Percentiles rank a stretch among this genome's conserved stretches.
phyloP scores from a whole-genome alignment of 2,329 filamentous ascomycete species.

The Penicillium verrucosum region DNA sequence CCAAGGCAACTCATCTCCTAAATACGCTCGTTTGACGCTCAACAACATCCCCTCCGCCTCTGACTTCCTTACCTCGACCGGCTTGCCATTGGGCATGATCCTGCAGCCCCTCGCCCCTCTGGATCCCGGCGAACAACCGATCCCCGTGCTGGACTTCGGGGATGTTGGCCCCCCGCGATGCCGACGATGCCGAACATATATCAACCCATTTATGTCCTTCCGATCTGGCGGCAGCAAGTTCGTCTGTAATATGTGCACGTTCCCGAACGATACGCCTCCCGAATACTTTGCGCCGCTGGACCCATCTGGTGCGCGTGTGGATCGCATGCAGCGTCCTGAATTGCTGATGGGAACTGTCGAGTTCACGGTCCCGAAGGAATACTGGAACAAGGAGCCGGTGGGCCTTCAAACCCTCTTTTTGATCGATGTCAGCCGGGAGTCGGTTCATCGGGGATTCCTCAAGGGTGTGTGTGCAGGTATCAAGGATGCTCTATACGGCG shows the following conservation, averaged over 20 bases:
- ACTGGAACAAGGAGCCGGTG: slow-evolving; percentile 93
- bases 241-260: slow-evolving; percentile 96
- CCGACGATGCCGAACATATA: slow-evolving; percentile 88
- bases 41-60: slow-evolving; percentile 85
- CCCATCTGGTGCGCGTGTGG: slow-evolving; percentile 79
- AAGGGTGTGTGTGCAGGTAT: slow-evolving; percentile 90
- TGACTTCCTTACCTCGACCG: slow-evolving; percentile 76
- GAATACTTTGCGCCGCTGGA: slow-evolving; percentile 94
- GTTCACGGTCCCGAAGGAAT: slow-evolving; percentile 95
- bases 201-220: slow-evolving; percentile 99
- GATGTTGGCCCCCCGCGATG: slow-evolving; percentile 87
- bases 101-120: slow-evolving; percentile 82
- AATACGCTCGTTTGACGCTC: slow-evolving; percentile 84
- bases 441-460: slow-evolving; percentile 84
- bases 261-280: slow-evolving; percentile 86
- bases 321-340: slow-evolving; percentile 85
- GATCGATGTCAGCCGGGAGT: slow-evolving; percentile 89
- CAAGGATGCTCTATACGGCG: slow-evolving; percentile 76
- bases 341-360: slow-evolving; percentile 89
- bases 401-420: slow-evolving; percentile 85
- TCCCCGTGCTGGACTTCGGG: slow-evolving; percentile 94
- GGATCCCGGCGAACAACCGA: slow-evolving; percentile 77
- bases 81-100: slow-evolving; percentile 79
- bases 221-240: slow-evolving; percentile 90
- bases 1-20: slow-evolving; percentile 94